Evolutionary conservation across 1,139 yeast genomes (phyloP).

Genomic region (Suhomyces bribrorum): DNA sequence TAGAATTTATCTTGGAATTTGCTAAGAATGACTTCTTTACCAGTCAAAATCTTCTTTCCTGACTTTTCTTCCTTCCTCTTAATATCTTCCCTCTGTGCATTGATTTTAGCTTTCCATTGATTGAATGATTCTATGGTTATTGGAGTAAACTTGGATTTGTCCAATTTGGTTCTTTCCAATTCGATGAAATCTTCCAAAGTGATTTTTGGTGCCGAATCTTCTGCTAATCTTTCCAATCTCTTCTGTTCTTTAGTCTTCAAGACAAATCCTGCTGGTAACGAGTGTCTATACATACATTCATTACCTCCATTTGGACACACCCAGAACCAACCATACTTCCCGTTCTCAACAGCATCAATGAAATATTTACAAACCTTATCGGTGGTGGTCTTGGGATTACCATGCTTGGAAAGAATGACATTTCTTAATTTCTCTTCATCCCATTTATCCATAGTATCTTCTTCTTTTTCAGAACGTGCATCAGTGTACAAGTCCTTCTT

Average conservation of each 20-base stretch:
- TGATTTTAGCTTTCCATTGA: constrained; percentile 78
- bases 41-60: constrained; percentile 57
- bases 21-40: constrained; percentile 78
- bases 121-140: constrained; percentile 82
- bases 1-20: constrained; percentile 66
- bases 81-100: constrained; percentile 60
- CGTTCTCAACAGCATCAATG: constrained; percentile 95
- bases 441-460: constrained; percentile 95
- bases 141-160: constrained; percentile 77
- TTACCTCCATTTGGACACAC: constrained; percentile 93
- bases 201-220: constrained; percentile 83
- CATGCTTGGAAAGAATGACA: constrained; percentile 89
- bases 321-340: constrained; percentile 99
- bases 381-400: constrained; percentile 91
- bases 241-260: constrained; percentile 96
- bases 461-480: constrained; percentile 67
- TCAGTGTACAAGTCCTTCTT: constrained; percentile 94
- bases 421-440: constrained; percentile 91
- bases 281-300: constrained; percentile 91
- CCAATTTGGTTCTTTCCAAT: constrained; percentile 85
- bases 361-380: constrained; percentile 93
- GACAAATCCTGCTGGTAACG: constrained; percentile 96
- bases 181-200: constrained; percentile 95
- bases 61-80: constrained; percentile 51
- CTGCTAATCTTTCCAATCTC: constrained; percentile 82